Evolutionary conservation across 176 grass and related monocot species (phyloP), one percentile per base, ranked within the genome.

Genomic region (Oryza longistaminata): DNA sequence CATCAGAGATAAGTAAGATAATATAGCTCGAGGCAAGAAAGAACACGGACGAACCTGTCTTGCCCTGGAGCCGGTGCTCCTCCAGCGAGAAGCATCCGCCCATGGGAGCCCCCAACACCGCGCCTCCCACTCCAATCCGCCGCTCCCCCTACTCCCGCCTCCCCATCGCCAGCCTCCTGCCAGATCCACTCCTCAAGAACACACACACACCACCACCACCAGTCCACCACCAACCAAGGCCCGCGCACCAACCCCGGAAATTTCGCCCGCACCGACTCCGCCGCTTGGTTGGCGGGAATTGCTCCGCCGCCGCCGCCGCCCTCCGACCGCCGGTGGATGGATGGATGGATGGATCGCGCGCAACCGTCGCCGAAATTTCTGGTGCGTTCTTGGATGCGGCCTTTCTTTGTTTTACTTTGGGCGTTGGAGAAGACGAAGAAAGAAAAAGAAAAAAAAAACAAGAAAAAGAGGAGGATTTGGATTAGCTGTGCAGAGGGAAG

Each of bases 41-140:
- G 34, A 83, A 21, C 33, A 64, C 81, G 55, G 73, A 64, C 81
- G 55, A 77, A 97, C 94, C 94, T 97, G 86, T 82, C 76, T 80
- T 82, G 31, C 68, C 83, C 71, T 68, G 72, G 82, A 87, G 89
- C 89, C 86, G 81, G 75, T 81, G 91, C 89, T 94, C 94, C 85
- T 94, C 92, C 76, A 90, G 87, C 70, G 94, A 97, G 82, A 97
- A 88, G 92, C 94, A 97, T 22, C 87, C 88, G 66, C 94, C 94
- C 94, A 97, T 97, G 82, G 84, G 75, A 88, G 68, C 33, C 35
- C 60, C 74, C 69, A 78, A 85, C 77, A 88, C 84, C 88, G 66
- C 79, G n/a, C 49, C 80, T 85, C 70, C 11, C 73, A 44, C 84
- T 78, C 78, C 64, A 80, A 78, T 82, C 83, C 49, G 40, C 35